phyloP scores from a whole-genome alignment of 495 filamentous ascomycete species.

The Clohesyomyces aquaticus region DNA sequence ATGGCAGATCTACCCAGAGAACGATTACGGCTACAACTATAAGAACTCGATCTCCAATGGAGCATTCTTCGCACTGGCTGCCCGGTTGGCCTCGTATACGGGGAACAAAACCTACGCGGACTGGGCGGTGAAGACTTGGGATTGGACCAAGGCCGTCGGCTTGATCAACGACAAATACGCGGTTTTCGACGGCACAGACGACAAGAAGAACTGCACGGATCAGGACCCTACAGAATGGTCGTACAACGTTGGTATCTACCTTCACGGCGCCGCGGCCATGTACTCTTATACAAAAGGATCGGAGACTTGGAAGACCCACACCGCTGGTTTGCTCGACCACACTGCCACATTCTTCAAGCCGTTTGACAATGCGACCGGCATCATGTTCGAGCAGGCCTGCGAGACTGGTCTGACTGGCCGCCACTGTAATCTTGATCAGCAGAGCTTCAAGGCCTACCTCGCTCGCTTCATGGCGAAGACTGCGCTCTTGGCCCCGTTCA shows the following conservation, averaged over 20 bases:
- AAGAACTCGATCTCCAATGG: constrained; percentile 75
- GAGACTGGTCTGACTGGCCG: constrained; percentile 41
- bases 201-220: constrained; percentile 42
- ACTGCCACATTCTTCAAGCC: constrained; percentile 46
- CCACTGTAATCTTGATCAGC: constrained; percentile 50
- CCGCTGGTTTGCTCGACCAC: constrained; percentile 41
- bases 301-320: constrained; percentile 40
- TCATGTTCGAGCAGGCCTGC: constrained; percentile 52
- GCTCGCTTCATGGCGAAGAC: constrained; percentile 51
- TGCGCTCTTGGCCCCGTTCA: constrained; percentile 49
- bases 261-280: constrained; percentile 72
- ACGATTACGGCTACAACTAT: constrained; percentile 60
- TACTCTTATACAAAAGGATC: constrained; percentile 61
- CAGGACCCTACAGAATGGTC: constrained; percentile 59
- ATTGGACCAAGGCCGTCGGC: constrained; percentile 43
- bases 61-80: constrained; percentile 68
- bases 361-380: constrained; percentile 45
- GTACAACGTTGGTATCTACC: constrained; percentile 66
- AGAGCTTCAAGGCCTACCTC: constrained; percentile 54
- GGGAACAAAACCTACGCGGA: constrained; percentile 62
- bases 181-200: constrained; percentile 48
- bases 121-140: constrained; percentile 46
- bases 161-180: constrained; percentile 43
- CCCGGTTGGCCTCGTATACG: constrained; percentile 69
- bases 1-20: constrained; percentile 61